These are phyloP conservation scores for Pyrenochaeta sp. DNA, from an alignment of 2,329 filamentous ascomycete genomes.

Conservation along the genomic window DNA sequence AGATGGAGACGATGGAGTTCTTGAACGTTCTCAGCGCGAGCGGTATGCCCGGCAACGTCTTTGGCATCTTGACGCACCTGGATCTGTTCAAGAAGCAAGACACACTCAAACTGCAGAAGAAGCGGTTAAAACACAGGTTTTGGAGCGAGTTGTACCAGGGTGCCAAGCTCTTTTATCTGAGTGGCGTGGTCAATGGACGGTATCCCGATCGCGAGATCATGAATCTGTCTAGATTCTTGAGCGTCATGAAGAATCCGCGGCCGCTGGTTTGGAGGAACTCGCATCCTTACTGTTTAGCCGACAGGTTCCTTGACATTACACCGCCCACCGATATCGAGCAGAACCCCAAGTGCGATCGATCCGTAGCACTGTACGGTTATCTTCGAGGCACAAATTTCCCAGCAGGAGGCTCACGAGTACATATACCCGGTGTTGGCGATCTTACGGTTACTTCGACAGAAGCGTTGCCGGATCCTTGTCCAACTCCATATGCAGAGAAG, in stretches of 20 bases:
- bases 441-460: conserved; percentile 85
- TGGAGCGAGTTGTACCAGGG: conserved; percentile 98
- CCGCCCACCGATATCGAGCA: conserved; percentile 91
- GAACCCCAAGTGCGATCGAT: conserved; percentile 87
- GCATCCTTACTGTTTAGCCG: conserved; percentile 91
- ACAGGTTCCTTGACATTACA: conserved; percentile 94
- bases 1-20: conserved; percentile 99
- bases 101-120: conserved; percentile 90
- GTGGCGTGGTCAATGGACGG: conserved; percentile 92
- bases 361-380: conserved; percentile 91
- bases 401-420: conserved; percentile 82
- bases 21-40: conserved; percentile 91
- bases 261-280: conserved; percentile 97
- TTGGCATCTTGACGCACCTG: conserved; percentile 94
- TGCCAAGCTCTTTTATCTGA: conserved; percentile 95
- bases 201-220: conserved; percentile 97
- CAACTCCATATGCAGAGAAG: conserved; percentile 89
- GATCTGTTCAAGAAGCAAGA: conserved; percentile 96
- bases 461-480: conserved; percentile 89
- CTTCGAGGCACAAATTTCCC: conserved; percentile 94
- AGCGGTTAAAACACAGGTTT: conserved; percentile 91
- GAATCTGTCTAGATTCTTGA: conserved; percentile 92
- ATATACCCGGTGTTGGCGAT: conserved; percentile 92
- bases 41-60: conserved; percentile 98
- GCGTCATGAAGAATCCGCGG: conserved; percentile 98